Conservation (phyloP, 805 yeast species). For the Nakazawaea ambrosiae region DNA sequence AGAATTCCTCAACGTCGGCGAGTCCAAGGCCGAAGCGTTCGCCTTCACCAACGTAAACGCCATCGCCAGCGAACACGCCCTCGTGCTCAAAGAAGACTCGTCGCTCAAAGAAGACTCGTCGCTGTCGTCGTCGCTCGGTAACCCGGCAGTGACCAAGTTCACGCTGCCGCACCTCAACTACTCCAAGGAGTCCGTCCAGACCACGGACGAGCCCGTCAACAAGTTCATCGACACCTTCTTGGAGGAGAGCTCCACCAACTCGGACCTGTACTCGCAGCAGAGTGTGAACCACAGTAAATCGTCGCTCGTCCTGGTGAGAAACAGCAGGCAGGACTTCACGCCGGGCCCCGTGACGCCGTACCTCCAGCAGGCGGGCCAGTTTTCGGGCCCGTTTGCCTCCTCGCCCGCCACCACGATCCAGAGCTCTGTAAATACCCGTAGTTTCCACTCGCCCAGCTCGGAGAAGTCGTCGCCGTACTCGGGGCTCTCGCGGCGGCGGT, state of each 20-base stretch:
- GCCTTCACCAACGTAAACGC: too few species aligned
- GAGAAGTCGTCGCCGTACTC: conserved; percentile 6
- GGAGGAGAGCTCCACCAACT: conserved; percentile 9
- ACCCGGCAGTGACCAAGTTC: conserved; percentile 43
- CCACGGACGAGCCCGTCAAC: conserved; percentile 8
- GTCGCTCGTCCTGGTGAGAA: not conserved
- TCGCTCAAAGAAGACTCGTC: conserved; percentile 1
- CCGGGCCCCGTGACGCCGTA: conserved; percentile 10
- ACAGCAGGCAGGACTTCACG: not conserved
- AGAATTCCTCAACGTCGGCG: conserved; percentile 1
- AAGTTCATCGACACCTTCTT: conserved; percentile 9
- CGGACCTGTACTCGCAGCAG: conserved; percentile 1
- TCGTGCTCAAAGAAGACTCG: not conserved
- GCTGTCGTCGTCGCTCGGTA: conserved; percentile 5
- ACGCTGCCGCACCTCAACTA: conserved; percentile 19
- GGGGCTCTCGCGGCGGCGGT: not conserved
- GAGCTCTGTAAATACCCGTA: not conserved
- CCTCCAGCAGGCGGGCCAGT: conserved; percentile 5
- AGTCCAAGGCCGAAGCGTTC: too few species aligned
- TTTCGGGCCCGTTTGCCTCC: conserved; percentile 8
- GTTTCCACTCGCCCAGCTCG: conserved; percentile 4
- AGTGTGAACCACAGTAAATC: not conserved
- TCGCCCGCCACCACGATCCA: conserved; percentile 15
- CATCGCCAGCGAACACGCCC: too few species aligned
- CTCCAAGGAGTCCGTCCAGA: conserved; percentile 6